Evolutionary conservation across 2,329 filamentous ascomycete genomes (phyloP).

Genomic region (Pyrenophora seminiperda): DNA sequence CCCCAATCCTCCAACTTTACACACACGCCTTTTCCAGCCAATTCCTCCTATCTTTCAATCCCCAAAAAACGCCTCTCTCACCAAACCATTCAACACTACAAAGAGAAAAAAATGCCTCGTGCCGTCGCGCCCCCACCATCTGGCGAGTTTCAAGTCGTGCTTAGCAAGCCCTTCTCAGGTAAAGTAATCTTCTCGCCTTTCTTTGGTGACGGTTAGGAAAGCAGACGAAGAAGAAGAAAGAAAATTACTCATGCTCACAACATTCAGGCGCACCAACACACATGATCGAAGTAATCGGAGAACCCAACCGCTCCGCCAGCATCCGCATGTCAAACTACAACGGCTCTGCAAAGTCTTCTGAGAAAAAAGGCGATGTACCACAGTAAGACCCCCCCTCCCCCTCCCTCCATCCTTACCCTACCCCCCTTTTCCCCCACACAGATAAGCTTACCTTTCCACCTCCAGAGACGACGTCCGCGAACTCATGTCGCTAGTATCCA

Average conservation of each 20-base stretch:
- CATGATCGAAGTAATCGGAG: conserved; percentile 50
- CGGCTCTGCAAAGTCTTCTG: conserved; percentile 36
- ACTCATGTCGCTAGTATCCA: conserved; percentile 46
- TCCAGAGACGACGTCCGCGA: conserved; percentile 50
- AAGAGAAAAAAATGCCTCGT: conserved; percentile 36
- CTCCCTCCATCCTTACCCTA: background rate
- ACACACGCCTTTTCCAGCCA: background rate
- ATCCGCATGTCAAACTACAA: conserved; percentile 42
- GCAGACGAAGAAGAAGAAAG: no score
- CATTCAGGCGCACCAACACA: conserved; percentile 25
- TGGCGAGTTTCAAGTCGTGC: conserved; percentile 73
- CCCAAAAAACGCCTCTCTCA: background rate
- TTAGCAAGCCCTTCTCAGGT: conserved; percentile 36
- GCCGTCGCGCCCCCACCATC: conserved; percentile 74
- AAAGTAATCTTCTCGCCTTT: no score
- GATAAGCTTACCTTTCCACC: background rate
- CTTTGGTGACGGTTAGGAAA: no score
- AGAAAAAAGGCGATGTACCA: conserved; percentile 49
- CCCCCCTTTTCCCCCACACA: background rate
- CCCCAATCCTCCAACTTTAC: background rate
- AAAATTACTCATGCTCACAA: conserved; percentile 17
- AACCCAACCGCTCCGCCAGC: conserved; percentile 48
- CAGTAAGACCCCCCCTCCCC: conserved; percentile 15
- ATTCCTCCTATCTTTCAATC: background rate
- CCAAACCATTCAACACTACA: no score